Evolutionary conservation across 2,329 filamentous ascomycete species (phyloP).

Genomic region (Bretziella fagacearum): DNA sequence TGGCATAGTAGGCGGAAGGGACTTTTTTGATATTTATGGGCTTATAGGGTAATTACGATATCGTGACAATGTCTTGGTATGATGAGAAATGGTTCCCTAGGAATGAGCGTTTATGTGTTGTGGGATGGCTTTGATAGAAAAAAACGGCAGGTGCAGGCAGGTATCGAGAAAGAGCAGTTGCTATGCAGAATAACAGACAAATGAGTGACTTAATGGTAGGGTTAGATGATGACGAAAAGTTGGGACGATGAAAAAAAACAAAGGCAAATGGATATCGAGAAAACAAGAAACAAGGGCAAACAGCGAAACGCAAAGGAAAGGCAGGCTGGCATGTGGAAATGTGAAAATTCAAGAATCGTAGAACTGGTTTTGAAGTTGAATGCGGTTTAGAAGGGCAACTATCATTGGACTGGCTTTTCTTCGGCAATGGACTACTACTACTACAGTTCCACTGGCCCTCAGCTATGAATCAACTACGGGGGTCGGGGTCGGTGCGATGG

Average conservation of each 20-base stretch:
- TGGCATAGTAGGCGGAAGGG: constrained; percentile 5
- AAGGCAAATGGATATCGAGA: neutral
- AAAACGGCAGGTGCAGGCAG: neutral
- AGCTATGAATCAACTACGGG: too few relatives aligned
- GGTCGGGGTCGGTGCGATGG: too few relatives aligned
- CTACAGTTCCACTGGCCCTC: too few relatives aligned
- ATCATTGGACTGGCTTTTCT: too few relatives aligned
- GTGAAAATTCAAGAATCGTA: neutral
- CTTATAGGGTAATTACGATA: constrained; percentile 3
- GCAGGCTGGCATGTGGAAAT: neutral
- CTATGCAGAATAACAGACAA: neutral
- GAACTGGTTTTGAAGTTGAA: neutral
- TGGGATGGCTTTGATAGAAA: neutral
- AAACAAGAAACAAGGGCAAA: too few relatives aligned
- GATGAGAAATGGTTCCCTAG: neutral
- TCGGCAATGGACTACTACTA: too few relatives aligned
- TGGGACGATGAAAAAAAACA: neutral
- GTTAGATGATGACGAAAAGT: too few relatives aligned
- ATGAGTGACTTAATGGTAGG: neutral
- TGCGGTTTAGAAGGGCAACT: too few relatives aligned
- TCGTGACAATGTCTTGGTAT: neutral
- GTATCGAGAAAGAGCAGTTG: neutral
- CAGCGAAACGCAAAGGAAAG: neutral
- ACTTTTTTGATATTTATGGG: neutral
- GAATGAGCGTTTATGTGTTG: neutral